A percentile compares a stretch with the other conserved stretches of the same genome.
Evolutionary conservation across 1,139 yeast species (phyloP).

Genomic region (Saccharomycopsis phalli): DNA sequence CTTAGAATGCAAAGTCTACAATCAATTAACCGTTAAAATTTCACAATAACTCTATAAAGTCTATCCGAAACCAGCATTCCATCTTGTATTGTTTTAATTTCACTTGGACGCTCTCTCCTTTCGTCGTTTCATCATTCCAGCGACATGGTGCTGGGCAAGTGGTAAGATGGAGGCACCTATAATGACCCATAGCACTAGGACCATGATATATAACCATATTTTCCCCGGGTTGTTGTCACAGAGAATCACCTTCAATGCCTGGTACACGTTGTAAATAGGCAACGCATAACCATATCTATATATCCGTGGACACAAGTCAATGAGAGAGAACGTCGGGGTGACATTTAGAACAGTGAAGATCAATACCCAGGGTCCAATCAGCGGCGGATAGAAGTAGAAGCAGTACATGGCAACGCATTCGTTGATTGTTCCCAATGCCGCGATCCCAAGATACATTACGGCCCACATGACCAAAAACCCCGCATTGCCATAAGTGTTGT

Average conservation of each 20-base stretch:
- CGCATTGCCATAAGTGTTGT: slow-evolving; percentile 43
- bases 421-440: slow-evolving; percentile 56
- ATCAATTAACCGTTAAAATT: too few relatives aligned
- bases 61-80: too few relatives aligned
- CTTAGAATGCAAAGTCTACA: too few relatives aligned
- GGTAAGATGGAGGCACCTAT: slow-evolving; percentile 40
- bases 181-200: slow-evolving; percentile 51
- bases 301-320: slow-evolving; percentile 43
- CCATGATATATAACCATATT: slow-evolving; percentile 50
- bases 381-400: slow-evolving; percentile 38
- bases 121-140: slow-evolving; percentile 26
- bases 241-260: slow-evolving; percentile 47
- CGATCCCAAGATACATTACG: slow-evolving; percentile 48
- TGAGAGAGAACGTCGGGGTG: slow-evolving; percentile 52
- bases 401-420: slow-evolving; percentile 47
- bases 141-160: slow-evolving; percentile 31
- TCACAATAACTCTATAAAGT: too few relatives aligned
- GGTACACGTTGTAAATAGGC: slow-evolving; percentile 55
- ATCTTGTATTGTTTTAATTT: not conserved
- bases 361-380: slow-evolving; percentile 54
- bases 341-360: slow-evolving; percentile 52
- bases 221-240: slow-evolving; percentile 47
- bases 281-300: slow-evolving; percentile 57
- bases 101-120: slow-evolving; percentile 13
- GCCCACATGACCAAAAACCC: slow-evolving; percentile 64